Evolutionary conservation across 768 basidiomycete species (phyloP), one percentile per base, ranked within the genome.

Genomic region (Lactifluus rugatus): DNA sequence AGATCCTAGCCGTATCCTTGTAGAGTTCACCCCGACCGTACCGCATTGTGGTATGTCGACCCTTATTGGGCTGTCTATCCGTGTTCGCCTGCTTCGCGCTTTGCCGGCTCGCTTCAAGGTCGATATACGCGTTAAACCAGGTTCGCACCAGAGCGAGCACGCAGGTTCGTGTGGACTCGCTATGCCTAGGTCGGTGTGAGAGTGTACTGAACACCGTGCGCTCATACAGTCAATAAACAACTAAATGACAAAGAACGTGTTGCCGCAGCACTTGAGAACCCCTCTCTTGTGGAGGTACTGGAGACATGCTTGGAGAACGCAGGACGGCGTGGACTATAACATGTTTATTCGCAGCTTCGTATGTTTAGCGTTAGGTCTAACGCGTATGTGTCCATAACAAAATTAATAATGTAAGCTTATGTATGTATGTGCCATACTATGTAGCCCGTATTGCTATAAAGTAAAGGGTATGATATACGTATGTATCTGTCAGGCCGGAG

Each of bases 171-270:
- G 23, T 23, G 19, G 3, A 39, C 28, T 21, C 23, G 11, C 19
- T 56, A 14, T 48, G 28, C 41, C 25, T 50, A 11, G 34, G 5
- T 23, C 6, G 5, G 25, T 19, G 25, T 34, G 17, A 37, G 6
- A 13, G 23, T 28, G 39, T 19, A 28, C 32, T 52, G 23, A 57
- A 26, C 7, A 41, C 11, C 25, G 28, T 13, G 25, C 16, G 25
- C 14, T 5, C 37, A 19, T 34, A 32, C 62, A 95, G 96, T 99
- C 11, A 99, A 98, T 73, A 97, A 97, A 70, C 96, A 99, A 67
- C 77, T 99, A 34, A 99, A 99, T 66, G 96, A 99, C 74, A 99
- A 99, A 72, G 96, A 99, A 72, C 80, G 96, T 41, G 96, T 98
- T 2, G 93, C 93, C 25, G 96, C 96, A 11, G 96, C 96, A 1